These are phyloP conservation scores for Penstemon eatonii DNA, from an alignment of 257 asterid genomes.

Conservation along the genomic window DNA sequence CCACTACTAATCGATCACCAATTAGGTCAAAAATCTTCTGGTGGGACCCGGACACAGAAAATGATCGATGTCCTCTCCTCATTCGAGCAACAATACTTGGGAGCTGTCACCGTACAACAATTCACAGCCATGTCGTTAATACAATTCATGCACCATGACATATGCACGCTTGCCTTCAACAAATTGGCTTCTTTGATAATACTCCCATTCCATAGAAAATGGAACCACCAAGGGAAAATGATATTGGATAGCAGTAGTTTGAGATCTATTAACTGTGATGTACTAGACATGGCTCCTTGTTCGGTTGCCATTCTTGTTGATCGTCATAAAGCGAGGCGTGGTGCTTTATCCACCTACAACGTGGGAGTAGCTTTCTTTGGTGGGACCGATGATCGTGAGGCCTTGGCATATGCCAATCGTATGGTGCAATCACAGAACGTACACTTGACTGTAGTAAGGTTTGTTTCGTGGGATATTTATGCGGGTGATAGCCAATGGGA, in stretches of 20 bases:
- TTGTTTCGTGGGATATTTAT: constrained; percentile 57
- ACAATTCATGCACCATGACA: constrained; percentile 75
- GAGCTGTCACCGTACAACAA: constrained; percentile 41
- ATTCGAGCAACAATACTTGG: constrained; percentile 45
- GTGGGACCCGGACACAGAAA: constrained; percentile 54
- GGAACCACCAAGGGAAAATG: constrained; percentile 80
- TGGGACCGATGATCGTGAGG: constrained; percentile 86
- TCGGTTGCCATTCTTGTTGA: constrained; percentile 76
- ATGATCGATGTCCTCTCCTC: constrained; percentile 48
- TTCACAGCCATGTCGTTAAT: constrained; percentile 68
- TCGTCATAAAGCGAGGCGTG: constrained; percentile 58
- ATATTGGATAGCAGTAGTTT: constrained; percentile 48
- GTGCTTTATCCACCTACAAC: constrained; percentile 33
- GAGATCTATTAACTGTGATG: constrained; percentile 60
- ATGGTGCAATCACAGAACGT: constrained; percentile 59
- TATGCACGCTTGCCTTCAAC: constrained; percentile 67
- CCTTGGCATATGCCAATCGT: constrained; percentile 62
- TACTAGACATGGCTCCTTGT: constrained; percentile 76
- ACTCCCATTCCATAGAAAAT: constrained; percentile 75
- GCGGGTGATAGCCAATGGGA: constrained; percentile 79
- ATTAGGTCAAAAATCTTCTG: constrained; percentile 61
- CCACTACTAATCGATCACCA: constrained; percentile 72
- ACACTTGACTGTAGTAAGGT: constrained; percentile 59
- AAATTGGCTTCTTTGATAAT: constrained; percentile 57
- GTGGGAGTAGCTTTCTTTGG: constrained; percentile 76